Evolutionary conservation across 2,329 filamentous ascomycete species (phyloP), one percentile per base, ranked within the genome.

Genomic region (Hypomyces rosellus): DNA sequence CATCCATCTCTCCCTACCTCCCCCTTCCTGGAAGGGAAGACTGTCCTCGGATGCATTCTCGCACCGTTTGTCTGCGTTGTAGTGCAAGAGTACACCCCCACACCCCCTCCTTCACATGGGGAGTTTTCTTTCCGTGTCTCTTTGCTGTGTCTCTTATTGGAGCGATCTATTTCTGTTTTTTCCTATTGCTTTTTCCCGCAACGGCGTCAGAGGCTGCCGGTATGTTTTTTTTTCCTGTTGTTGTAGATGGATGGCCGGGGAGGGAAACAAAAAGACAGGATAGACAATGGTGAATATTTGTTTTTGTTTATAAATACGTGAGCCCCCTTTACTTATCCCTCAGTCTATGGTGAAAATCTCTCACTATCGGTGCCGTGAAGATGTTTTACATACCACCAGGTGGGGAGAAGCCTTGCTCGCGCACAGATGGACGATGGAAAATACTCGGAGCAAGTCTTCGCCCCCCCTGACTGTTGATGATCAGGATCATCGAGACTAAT

Each of bases 151-250:
- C 36, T 38, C 13, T 39, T 11, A 15, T 13, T 39, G 15, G 18
- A 16, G 11, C 4, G 20, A 12, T 51, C n/a, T 52, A 37, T 34
- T 52, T 52, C n/a, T 42, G 20, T 39, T 14, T 34, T 36, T 39
- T n/a, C 15, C n/a, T 39, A 16, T 37, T 16, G 43, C 45, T 45
- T 34, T 33, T 11, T 37, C 34, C 15, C 20, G 1, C 4, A 20
- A 47, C 36, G 14, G 36, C 36, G 16, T 7, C 36, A 16, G 16
- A 38, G 16, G 16, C 36, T 38, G 36, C 16, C 8, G 6, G 36
- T 38, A n/a, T 42, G 15, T 42, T 42, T 22, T 22, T 14, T 18
- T 14, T 13, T 14, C 36, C 14, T 16, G 14, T 6, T 15, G 37
- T 15, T 39, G 37, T 39, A 18, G 37, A 18, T 13, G 37, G n/a